Evolutionary conservation across 73 alveolate species (phyloP).

Genomic region (Symbiodinium pilosum): DNA sequence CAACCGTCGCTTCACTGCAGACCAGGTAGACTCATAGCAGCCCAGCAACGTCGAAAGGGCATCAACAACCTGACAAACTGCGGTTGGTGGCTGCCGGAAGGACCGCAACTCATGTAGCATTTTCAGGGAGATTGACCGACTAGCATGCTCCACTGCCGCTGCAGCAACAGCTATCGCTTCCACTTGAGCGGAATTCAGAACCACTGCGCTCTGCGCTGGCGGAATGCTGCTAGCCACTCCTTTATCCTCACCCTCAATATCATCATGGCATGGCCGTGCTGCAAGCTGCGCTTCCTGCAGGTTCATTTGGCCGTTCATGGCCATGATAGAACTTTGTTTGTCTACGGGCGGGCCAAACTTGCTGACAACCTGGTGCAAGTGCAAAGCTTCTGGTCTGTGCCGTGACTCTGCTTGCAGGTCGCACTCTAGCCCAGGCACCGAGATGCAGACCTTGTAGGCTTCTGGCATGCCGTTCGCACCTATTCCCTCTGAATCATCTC

Average conservation of each 20-base stretch:
- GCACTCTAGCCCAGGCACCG: not conserved
- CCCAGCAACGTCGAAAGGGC: constrained; percentile 39
- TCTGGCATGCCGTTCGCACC: no score
- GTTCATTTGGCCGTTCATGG: no score
- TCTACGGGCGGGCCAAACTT: constrained; percentile 29
- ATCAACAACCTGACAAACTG: constrained; percentile 37
- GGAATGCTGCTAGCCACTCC: not conserved
- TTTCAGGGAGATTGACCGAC: constrained; percentile 8
- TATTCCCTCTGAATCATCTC: not conserved
- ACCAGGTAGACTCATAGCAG: constrained; percentile 15
- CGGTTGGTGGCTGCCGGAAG: constrained; percentile 73
- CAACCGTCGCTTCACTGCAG: constrained; percentile 34
- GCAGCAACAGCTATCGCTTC: constrained; percentile 34
- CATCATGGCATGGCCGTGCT: not conserved
- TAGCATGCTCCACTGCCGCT: constrained; percentile 37
- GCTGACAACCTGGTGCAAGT: not conserved
- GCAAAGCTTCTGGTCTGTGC: no score
- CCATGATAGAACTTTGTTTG: no score
- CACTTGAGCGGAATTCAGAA: constrained; percentile 29
- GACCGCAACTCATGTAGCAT: constrained; percentile 46
- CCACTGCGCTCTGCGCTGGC: not conserved
- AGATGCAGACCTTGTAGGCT: no score
- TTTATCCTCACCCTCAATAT: not conserved
- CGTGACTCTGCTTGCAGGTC: no score
- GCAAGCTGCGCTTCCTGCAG: no score